Evolutionary conservation across 768 basidiomycete genomes (phyloP).

Genomic region (Strobilomyces confusus): DNA sequence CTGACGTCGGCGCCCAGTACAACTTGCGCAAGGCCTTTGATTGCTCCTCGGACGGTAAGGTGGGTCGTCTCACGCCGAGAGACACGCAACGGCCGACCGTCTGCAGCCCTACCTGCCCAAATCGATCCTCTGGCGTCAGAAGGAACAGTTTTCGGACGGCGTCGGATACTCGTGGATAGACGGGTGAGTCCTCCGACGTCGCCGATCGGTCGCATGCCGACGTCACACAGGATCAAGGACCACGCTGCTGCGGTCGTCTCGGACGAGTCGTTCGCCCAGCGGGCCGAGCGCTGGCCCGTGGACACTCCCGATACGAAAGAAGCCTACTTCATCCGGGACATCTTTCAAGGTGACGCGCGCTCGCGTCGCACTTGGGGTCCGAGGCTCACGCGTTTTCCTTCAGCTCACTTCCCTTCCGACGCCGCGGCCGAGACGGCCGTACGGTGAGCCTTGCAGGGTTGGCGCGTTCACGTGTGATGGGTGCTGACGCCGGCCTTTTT

Average conservation of each 20-base stretch:
- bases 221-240: constrained; percentile 71
- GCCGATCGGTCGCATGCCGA: background rate
- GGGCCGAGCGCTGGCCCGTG: constrained; percentile 68
- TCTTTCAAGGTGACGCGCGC: constrained; percentile 69
- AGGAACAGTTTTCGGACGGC: constrained; percentile 99
- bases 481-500: constrained; percentile 9
- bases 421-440: constrained; percentile 90
- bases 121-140: constrained; percentile 97
- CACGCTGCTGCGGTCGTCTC: constrained; percentile 72
- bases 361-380: background rate
- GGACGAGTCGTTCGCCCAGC: constrained; percentile 75
- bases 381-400: background rate
- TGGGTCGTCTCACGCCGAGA: constrained; percentile 20
- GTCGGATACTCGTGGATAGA: constrained; percentile 99
- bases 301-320: constrained; percentile 95
- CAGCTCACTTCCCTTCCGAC: constrained; percentile 79
- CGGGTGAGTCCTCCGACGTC: constrained; percentile 47
- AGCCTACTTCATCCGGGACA: constrained; percentile 87
- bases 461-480: constrained; percentile 2
- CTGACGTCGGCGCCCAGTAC: too few species aligned
- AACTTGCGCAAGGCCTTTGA: constrained; percentile 96
- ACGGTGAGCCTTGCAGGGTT: constrained; percentile 46
- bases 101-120: constrained; percentile 83
- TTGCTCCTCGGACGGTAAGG: constrained; percentile 72
- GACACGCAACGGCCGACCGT: background rate